Base-by-base conservation (phyloP, 768 basidiomycete species). In the Lyophyllum atratum region DNA sequence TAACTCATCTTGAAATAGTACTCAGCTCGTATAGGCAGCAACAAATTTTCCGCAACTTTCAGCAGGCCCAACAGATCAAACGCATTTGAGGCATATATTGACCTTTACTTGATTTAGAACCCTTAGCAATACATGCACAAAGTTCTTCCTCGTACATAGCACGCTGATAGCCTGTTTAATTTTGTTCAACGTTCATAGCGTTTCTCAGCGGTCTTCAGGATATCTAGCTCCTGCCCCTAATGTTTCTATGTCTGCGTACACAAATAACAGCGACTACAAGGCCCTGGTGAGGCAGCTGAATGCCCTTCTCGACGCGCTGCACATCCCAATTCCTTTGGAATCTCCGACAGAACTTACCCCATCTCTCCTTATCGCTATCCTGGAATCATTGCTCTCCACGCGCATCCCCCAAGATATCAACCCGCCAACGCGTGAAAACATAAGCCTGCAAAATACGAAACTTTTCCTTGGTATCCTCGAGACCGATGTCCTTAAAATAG, bases 391-490 rank as follows among this genome's bases (percentile, higher is more conserved):
- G 42, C 73, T 90, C 34, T 67, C 72, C 21, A 66, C 72, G 6
- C 82, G 85, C 24, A 81, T 92, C 9, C 82, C 84, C 2, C 21
- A 49, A 8, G 44, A 58, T 42, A 51, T 25, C 3, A n/a, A 19
- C 25, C 40, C 31, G 33, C 49, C 57, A 24, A 74, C 85, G 2
- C 56, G 49, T 15, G 59, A 56, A 22, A 55, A 25, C 29, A 19
- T 52, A 76, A 85, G 85, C 62, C 68, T 89, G 1, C 81, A 87
- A 46, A 82, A 81, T 29, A 86, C 88, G 77, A 90, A 92, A 63
- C 76, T 92, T 3, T 87, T 93, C 54, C 76, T 92, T 7, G 90
- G 90, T 1, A 81, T 90, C 6, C 76, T 92, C 6, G 86, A 89
- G 58, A 80, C 74, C 28, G 89, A 92, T 59, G 70, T 91, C 33